These are phyloP conservation scores for Aureobasidium namibiae DNA, from an alignment of 2,329 filamentous ascomycete genomes.

Conservation along the genomic window DNA sequence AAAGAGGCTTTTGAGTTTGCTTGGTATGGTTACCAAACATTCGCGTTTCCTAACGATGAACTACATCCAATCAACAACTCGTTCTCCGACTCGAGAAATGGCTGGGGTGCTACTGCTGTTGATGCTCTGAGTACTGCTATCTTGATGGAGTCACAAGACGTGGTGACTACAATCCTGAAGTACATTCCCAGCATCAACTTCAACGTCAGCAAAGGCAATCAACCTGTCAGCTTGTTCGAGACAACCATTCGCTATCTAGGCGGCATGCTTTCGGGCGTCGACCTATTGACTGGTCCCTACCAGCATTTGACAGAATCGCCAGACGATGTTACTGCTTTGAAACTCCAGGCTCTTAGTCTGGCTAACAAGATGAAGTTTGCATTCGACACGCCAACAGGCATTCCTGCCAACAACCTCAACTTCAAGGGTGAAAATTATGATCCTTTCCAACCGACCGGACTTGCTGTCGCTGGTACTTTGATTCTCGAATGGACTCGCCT, in stretches of 20 bases:
- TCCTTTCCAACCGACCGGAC: slow-evolving; percentile 52
- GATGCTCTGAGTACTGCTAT: slow-evolving; percentile 75
- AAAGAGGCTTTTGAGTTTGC: slow-evolving; percentile 61
- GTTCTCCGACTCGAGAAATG: slow-evolving; percentile 64
- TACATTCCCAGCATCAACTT: slow-evolving; percentile 67
- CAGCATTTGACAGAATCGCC: slow-evolving; percentile 15
- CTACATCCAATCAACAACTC: slow-evolving; percentile 59
- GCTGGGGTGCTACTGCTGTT: slow-evolving; percentile 76
- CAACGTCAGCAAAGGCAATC: slow-evolving; percentile 38
- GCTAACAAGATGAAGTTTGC: slow-evolving; percentile 68
- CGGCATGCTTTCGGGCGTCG: slow-evolving; percentile 68
- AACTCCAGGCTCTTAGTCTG: slow-evolving; percentile 59
- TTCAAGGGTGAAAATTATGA: slow-evolving; percentile 44
- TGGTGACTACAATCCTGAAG: slow-evolving; percentile 62
- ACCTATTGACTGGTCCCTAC: slow-evolving; percentile 61
- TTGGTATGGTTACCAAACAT: slow-evolving; percentile 51
- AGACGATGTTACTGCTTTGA: slow-evolving; percentile 48
- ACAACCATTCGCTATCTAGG: slow-evolving; percentile 84
- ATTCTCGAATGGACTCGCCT: slow-evolving; percentile 79
- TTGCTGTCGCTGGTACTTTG: slow-evolving; percentile 70
- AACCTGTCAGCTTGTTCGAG: slow-evolving; percentile 70
- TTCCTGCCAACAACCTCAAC: slow-evolving; percentile 62
- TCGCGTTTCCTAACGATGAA: slow-evolving; percentile 72
- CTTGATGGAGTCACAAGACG: slow-evolving; percentile 61
- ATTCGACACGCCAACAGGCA: slow-evolving; percentile 66